Conservation (phyloP, 441 rosid species). For the Manihot esculenta region DNA sequence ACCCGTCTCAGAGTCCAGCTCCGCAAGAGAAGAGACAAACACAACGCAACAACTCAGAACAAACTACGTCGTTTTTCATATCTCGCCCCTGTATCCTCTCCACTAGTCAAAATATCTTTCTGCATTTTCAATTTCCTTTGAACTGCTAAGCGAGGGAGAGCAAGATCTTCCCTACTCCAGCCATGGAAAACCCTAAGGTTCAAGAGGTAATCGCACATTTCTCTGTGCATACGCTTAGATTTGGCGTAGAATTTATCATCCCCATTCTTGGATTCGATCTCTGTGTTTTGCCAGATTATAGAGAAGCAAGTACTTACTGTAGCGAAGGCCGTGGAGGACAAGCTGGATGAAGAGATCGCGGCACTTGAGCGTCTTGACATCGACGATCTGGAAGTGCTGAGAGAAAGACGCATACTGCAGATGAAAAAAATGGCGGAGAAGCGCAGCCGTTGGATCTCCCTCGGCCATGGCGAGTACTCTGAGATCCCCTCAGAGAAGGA, state of each 20-base stretch:
- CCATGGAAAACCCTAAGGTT: conserved; percentile 58
- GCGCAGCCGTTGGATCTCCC: conserved; percentile 81
- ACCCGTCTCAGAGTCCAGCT: no score
- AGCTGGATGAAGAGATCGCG: conserved; percentile 76
- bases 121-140: not conserved
- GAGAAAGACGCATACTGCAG: conserved; percentile 75
- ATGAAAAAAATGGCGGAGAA: conserved; percentile 96
- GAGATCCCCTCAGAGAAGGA: conserved; percentile 81
- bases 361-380: conserved; percentile 66
- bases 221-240: not conserved
- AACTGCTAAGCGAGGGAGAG: not conserved
- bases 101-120: not conserved
- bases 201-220: conserved; percentile 47
- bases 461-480: conserved; percentile 84
- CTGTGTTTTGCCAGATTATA: conserved; percentile 46
- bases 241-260: not conserved
- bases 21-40: no score
- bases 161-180: conserved; percentile 9
- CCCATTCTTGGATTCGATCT: not conserved
- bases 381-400: conserved; percentile 76
- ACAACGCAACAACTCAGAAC: no score
- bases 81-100: not conserved
- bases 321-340: conserved; percentile 82
- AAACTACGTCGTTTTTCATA: conserved; percentile 9
- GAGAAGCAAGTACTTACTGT: conserved; percentile 82